A percentile compares a stretch with the other conserved stretches of the same genome.
These are phyloP conservation scores for Mucor velutinosus DNA, from an alignment of 371 early-diverging fungal species.

Conservation along the genomic window DNA sequence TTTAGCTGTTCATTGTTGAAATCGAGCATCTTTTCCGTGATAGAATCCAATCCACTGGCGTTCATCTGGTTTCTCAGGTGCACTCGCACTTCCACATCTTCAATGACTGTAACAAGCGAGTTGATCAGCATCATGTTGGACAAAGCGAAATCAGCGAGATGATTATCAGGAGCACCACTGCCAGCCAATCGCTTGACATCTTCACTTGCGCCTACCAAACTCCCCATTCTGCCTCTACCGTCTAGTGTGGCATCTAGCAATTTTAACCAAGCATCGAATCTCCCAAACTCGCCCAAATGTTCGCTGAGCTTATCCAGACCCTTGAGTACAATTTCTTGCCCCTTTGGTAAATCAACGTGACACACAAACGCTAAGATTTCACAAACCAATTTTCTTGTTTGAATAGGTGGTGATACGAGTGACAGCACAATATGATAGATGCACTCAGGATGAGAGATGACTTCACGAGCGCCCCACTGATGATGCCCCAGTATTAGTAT, in stretches of 20 bases:
- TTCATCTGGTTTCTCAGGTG: constrained; percentile 80
- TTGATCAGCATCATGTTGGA: constrained; percentile 86
- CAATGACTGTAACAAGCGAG: constrained; percentile 75
- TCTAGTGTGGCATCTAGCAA: constrained; percentile 77
- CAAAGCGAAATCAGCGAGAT: constrained; percentile 79
- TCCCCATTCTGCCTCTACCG: constrained; percentile 81
- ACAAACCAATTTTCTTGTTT: constrained; percentile 78
- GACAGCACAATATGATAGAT: constrained; percentile 76
- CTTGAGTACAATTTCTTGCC: constrained; percentile 79
- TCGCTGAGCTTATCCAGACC: constrained; percentile 68
- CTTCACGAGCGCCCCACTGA: constrained; percentile 84
- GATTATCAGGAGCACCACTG: constrained; percentile 64
- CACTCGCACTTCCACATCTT: constrained; percentile 76
- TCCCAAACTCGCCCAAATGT: constrained; percentile 59
- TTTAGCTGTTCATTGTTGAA: constrained; percentile 74
- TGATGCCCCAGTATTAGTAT: not conserved
- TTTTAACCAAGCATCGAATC: constrained; percentile 84
- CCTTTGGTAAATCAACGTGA: constrained; percentile 77
- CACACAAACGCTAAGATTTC: constrained; percentile 85
- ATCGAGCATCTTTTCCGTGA: constrained; percentile 74
- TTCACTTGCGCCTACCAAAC: constrained; percentile 79
- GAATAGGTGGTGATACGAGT: constrained; percentile 75
- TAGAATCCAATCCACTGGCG: constrained; percentile 67
- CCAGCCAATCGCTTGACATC: constrained; percentile 69
- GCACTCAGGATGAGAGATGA: constrained; percentile 70